These are phyloP conservation scores for Kalanchoe fedtschenkoi DNA, from an alignment of 164 flowering plant species.

Conservation along the genomic window DNA sequence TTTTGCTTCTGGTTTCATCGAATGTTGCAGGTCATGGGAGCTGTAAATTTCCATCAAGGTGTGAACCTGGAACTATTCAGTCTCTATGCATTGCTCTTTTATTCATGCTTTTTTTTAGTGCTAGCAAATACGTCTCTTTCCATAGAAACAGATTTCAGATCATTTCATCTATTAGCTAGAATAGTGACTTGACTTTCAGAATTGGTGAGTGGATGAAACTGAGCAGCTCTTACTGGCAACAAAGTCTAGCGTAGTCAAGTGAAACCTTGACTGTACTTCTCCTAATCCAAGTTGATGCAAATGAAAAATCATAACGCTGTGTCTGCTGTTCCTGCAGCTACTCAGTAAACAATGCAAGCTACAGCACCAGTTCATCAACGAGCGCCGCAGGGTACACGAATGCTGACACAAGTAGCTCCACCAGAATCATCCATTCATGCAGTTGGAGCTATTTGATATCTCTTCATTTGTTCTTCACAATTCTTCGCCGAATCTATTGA, in stretches of 20 bases:
- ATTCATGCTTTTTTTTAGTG: background rate
- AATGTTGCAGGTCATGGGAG: slow-evolving; percentile 49
- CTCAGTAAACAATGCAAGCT: slow-evolving; percentile 23
- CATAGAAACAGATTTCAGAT: background rate
- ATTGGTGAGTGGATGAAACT: background rate
- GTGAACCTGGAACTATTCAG: background rate
- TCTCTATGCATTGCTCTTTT: background rate
- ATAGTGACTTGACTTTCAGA: too few species aligned
- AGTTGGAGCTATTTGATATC: slow-evolving; percentile 7
- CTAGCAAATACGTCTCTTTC: background rate
- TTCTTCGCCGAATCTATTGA: background rate
- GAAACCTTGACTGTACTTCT: background rate
- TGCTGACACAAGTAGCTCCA: slow-evolving; percentile 18
- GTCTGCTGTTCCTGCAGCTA: slow-evolving; percentile 22
- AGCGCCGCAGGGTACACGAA: slow-evolving; percentile 4
- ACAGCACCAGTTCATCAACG: slow-evolving; percentile 13
- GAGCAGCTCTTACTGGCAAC: background rate
- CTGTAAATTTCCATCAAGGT: slow-evolving; percentile 74
- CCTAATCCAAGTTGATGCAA: background rate
- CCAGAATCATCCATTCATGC: slow-evolving; percentile 1
- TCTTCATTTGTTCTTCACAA: slow-evolving; percentile 6
- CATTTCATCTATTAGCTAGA: too few species aligned
- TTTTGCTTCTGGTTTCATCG: background rate
- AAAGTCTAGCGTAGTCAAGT: too few species aligned
- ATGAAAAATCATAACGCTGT: too few species aligned